phyloP scores from a whole-genome alignment of 257 asterid species.

The Nicotiana undulata region DNA sequence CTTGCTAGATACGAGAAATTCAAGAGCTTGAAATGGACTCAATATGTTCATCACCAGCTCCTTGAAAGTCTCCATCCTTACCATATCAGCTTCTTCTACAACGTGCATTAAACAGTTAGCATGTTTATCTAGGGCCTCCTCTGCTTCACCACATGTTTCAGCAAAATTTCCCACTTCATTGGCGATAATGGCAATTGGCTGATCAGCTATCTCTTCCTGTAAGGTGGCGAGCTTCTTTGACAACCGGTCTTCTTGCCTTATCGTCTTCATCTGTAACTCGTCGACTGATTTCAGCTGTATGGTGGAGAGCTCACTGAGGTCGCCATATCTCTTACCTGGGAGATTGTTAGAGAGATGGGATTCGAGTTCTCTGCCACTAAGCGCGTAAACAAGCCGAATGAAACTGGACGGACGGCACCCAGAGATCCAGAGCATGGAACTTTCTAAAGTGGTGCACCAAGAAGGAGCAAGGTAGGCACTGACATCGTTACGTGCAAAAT shows the following conservation, averaged over 20 bases:
- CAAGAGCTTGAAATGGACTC: constrained; percentile 26
- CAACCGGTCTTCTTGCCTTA: constrained; percentile 22
- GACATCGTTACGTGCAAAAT: constrained; percentile 16
- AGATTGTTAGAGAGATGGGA: constrained; percentile 11
- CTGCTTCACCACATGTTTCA: constrained; percentile 15
- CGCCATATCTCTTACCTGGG: neutral
- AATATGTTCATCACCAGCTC: constrained; percentile 30
- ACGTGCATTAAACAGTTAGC: constrained; percentile 9
- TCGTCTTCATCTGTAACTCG: constrained; percentile 17
- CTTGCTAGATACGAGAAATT: constrained; percentile 31
- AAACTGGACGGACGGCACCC: constrained; percentile 33
- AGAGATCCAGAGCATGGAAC: constrained; percentile 28
- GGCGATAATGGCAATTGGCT: constrained; percentile 19
- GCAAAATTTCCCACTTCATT: constrained; percentile 10
- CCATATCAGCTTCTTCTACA: constrained; percentile 26
- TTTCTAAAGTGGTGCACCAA: constrained; percentile 33
- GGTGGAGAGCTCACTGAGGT: constrained; percentile 10
- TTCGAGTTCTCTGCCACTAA: constrained; percentile 21
- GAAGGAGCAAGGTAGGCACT: constrained; percentile 21
- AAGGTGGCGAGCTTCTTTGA: constrained; percentile 21
- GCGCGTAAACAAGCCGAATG: constrained; percentile 28
- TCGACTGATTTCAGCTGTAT: constrained; percentile 25
- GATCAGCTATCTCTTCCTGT: constrained; percentile 35
- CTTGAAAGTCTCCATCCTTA: constrained; percentile 26
- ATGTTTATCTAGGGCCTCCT: constrained; percentile 17